Evolutionary conservation across 805 yeast species (phyloP).

Genomic region (Diddensiella transvaalensis): DNA sequence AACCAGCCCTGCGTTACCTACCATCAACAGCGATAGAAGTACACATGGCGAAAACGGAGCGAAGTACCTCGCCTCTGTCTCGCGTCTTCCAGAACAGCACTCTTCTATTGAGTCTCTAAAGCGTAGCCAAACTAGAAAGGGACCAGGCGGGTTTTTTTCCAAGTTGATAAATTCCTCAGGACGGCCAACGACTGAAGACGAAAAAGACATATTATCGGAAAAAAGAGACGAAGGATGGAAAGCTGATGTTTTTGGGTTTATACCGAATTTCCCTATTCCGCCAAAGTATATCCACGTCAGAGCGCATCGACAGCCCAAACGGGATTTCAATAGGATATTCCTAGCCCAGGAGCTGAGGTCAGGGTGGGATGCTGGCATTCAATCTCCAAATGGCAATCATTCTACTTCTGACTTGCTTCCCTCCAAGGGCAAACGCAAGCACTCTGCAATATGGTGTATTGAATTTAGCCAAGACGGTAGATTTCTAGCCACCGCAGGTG

Average conservation of each 20-base stretch:
- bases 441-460: slow-evolving; percentile 54
- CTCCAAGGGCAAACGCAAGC: neutral
- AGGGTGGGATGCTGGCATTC: slow-evolving; percentile 1
- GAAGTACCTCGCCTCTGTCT: neutral
- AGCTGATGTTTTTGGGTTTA: slow-evolving; percentile 30
- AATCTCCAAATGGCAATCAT: neutral
- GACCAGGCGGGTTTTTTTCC: slow-evolving; percentile 16
- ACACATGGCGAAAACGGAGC: neutral
- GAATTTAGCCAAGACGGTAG: slow-evolving; percentile 77
- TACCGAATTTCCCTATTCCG: slow-evolving; percentile 27
- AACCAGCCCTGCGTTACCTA: neutral
- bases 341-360: slow-evolving; percentile 35
- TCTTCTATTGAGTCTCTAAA: neutral
- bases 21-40: neutral
- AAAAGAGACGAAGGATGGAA: slow-evolving; percentile 32
- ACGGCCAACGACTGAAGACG: slow-evolving; percentile 24
- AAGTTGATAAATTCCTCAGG: slow-evolving; percentile 21
- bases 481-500: slow-evolving; percentile 80
- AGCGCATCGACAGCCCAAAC: slow-evolving; percentile 30
- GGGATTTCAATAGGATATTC: slow-evolving; percentile 31
- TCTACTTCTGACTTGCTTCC: slow-evolving; percentile 1
- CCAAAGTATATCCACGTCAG: slow-evolving; percentile 35
- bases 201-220: slow-evolving; percentile 10
- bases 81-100: neutral
- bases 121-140: neutral